Base-by-base conservation (phyloP, 2,329 filamentous ascomycete species). In the Neofusicoccum kwambonambiense region DNA sequence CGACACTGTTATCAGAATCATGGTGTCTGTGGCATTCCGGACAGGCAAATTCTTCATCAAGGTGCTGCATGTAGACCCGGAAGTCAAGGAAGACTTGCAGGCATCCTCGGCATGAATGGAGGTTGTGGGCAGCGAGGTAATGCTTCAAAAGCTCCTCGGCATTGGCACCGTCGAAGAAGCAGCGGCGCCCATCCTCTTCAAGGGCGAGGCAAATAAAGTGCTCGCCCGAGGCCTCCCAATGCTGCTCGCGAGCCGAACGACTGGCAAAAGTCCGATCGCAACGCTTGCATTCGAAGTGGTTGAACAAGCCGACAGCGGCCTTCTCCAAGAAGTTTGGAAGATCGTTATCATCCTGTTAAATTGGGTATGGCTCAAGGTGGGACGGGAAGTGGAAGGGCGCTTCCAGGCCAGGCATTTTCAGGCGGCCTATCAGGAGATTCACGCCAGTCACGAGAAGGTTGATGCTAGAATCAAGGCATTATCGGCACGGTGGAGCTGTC, bases 11-110 rank as follows among this genome's bases (percentile, higher is more conserved):
- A 17, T 49, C 44, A 5, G 31, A 22, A 9, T 49, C 35, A n/a
- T 61, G 57, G n/a, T 61, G 57, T 15, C 22, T 35, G n/a, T 61
- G 57, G 44, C 44, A 61, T 31, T 61, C 57, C 13, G 31, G 19
- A 17, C 57, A 61, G 7, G 57, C 57, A 27, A 50, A 61, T 5
- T 37, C 44, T 8, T 37, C 31, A 15, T 61, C 57, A 37, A 61
- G 42, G 11, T 61, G 57, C 6, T 49, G 15, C 44, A 61, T 61
- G 31, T 61, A 49, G 8, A 58, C 37, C 37, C 42, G n/a, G 13
- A 58, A 27, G 8, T 61, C 44, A 15, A 61, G 12, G 31, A 61
- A 61, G 13, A 50, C 57, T 31, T 61, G 57, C 31, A 61, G 11
- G 35, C 57, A 61, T 4, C 57, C 57, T 39, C 34, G 31, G 27